These are phyloP conservation scores for Aphanomyces astaci DNA, from an alignment of 352 stramenopile genomes.

Conservation along the genomic window DNA sequence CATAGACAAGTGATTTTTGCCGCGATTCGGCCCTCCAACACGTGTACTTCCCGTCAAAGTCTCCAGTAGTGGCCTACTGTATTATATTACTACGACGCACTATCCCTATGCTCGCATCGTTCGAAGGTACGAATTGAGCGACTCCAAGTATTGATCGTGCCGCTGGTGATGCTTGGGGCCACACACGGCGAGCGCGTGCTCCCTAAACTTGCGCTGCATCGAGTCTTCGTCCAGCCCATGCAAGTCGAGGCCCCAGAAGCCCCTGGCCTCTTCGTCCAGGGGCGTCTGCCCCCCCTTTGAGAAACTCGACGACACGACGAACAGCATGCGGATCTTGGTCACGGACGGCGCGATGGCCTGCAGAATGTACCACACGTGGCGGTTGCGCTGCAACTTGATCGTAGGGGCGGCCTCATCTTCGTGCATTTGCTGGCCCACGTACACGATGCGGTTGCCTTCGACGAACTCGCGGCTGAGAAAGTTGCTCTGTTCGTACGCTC, in stretches of 20 bases:
- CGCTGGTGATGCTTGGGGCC: constrained; percentile 1
- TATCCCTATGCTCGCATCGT: no score
- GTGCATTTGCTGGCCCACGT: constrained; percentile 19
- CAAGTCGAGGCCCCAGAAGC: constrained; percentile 14
- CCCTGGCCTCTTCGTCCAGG: constrained; percentile 6
- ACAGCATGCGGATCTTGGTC: constrained; percentile 15
- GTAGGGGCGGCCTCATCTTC: constrained; percentile 14
- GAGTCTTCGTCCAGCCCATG: background rate
- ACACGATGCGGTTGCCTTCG: background rate
- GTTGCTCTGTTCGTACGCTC: constrained; percentile 11
- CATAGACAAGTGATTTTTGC: no score
- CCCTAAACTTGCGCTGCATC: background rate
- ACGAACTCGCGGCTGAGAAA: constrained; percentile 20
- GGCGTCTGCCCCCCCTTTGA: background rate
- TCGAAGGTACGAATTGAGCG: background rate
- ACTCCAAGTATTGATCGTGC: background rate
- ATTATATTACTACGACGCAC: no score
- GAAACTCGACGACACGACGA: constrained; percentile 14
- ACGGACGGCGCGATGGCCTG: background rate
- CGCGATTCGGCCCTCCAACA: no score
- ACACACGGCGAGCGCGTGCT: constrained; percentile 1
- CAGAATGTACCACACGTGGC: constrained; percentile 19
- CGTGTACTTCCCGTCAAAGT: no score
- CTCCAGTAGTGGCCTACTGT: no score
- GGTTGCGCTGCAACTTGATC: constrained; percentile 12